A percentile compares a stretch with the other conserved stretches of the same genome.
These are phyloP conservation scores for Amphirosellinia nigrospora DNA, from an alignment of 495 filamentous ascomycete species.

Conservation along the genomic window DNA sequence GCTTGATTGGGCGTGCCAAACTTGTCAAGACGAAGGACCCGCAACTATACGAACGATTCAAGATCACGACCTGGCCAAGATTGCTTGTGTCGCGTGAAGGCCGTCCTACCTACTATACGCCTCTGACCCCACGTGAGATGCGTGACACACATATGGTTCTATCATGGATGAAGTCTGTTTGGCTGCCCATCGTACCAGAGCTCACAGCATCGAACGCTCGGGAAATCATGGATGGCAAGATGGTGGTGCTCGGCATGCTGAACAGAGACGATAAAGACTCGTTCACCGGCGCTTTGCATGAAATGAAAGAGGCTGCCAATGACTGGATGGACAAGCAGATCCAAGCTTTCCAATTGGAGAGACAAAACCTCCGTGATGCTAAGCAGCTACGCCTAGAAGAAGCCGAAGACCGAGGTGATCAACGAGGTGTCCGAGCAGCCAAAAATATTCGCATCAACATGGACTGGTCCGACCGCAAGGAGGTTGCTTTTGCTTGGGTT, in stretches of 20 bases:
- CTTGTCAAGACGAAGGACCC: constrained; percentile 86
- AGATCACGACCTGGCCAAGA: constrained; percentile 94
- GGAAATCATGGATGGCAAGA: constrained; percentile 92
- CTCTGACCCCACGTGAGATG: constrained; percentile 85
- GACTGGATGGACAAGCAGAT: constrained; percentile 99
- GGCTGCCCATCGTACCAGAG: constrained; percentile 97
- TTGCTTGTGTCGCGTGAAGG: constrained; percentile 89
- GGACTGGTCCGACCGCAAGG: constrained; percentile 82
- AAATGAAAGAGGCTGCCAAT: constrained; percentile 92
- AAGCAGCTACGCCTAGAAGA: constrained; percentile 97
- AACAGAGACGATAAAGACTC: constrained; percentile 79
- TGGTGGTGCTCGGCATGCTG: constrained; percentile 89
- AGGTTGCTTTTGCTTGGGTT: constrained; percentile 97
- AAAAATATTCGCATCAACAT: constrained; percentile 93
- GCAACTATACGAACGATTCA: constrained; percentile 76
- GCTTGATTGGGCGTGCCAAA: constrained; percentile 87
- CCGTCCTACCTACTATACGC: constrained; percentile 84
- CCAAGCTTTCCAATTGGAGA: constrained; percentile 85
- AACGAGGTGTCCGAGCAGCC: constrained; percentile 82
- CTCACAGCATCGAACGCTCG: constrained; percentile 87
- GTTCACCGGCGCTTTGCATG: constrained; percentile 77
- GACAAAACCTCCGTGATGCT: constrained; percentile 87
- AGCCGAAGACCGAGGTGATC: constrained; percentile 90
- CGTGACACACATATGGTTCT: constrained; percentile 81
- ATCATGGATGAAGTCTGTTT: constrained; percentile 92